Conservation (phyloP, 257 asterid genomes). For the Ocimum tenuiflorum region DNA sequence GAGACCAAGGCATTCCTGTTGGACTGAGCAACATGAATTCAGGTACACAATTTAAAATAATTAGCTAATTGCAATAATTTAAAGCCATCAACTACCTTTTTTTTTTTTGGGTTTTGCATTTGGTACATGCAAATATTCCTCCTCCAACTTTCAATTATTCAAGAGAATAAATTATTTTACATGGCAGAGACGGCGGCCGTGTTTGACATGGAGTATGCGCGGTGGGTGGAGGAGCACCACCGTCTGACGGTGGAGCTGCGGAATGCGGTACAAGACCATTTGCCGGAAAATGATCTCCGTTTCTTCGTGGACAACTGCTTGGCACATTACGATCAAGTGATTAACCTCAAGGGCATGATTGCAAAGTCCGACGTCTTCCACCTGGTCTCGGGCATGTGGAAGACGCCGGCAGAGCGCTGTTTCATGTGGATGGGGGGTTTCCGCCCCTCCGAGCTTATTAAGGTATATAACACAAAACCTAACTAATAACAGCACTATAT, state of each 20-base stretch:
- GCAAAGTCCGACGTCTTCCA: slow-evolving; percentile 67
- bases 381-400: slow-evolving; percentile 77
- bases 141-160: not conserved
- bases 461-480: slow-evolving; percentile 36
- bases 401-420: slow-evolving; percentile 85
- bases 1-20: slow-evolving; percentile 48
- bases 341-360: slow-evolving; percentile 49
- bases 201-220: slow-evolving; percentile 70
- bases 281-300: slow-evolving; percentile 65
- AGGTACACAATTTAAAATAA: slow-evolving; percentile 27
- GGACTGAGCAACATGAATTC: slow-evolving; percentile 45
- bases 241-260: slow-evolving; percentile 63
- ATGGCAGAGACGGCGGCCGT: slow-evolving; percentile 44
- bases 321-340: slow-evolving; percentile 53
- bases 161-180: not conserved
- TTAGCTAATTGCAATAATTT: not conserved
- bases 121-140: not conserved
- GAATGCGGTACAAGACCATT: slow-evolving; percentile 50
- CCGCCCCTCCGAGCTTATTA: slow-evolving; percentile 79
- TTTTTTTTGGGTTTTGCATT: not conserved
- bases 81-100: not conserved
- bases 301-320: slow-evolving; percentile 48
- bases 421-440: slow-evolving; percentile 89
- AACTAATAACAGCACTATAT: too few relatives aligned
- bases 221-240: slow-evolving; percentile 86